Base-by-base conservation (phyloP, 768 basidiomycete genomes). In the Russula brevipes region DNA sequence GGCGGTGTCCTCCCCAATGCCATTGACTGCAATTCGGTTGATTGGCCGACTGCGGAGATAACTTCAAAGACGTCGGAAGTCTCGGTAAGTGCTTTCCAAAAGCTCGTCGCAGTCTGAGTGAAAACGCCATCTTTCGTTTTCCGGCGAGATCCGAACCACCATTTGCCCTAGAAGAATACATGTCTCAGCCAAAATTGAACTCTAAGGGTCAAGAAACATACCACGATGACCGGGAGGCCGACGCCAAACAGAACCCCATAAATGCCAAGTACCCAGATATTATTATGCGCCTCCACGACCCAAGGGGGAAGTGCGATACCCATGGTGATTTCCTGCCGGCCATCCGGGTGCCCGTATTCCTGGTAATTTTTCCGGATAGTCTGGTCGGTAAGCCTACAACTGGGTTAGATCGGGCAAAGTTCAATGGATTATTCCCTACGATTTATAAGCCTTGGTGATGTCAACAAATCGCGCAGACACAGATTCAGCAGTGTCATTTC, bases 401-500 rank as follows among this genome's bases (percentile, higher is more conserved):
- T 31, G 2, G 38, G 19, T 47, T 35, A 67, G 57, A 57, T 47
- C 54, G 30, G 30, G 2, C 55, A 36, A 60, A n/a, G 5, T 63
- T 30, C 12, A 10, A 59, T 44, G 16, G 5, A n/a, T 17, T 33
- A 24, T 1, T 24, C 75, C 88, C 63, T 60, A 91, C 85, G 96
- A 77, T 79, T 99, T 99, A 78, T 99, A 99, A 4, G 97, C 97
- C 73, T 98, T 99, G 8, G 97, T 98, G 44, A 99, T 79, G 24
- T 91, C 84, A 24, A 98, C 91, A 73, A 97, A 99, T 62, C 85
- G 85, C 57, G 86, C 81, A 68, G 90, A 89, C 38, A 93, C 94
- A 6, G 85, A 82, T 71, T 98, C 96, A 44, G 87, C 79, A 0
- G 95, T 98, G 68, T 93, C 79, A 71, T 97, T 94, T 2, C 79